Percentiles rank a stretch among this genome's conserved stretches.
phyloP scores from a whole-genome alignment of 2,329 filamentous ascomycete genomes.

The Calonectria pseudoturangicola region DNA sequence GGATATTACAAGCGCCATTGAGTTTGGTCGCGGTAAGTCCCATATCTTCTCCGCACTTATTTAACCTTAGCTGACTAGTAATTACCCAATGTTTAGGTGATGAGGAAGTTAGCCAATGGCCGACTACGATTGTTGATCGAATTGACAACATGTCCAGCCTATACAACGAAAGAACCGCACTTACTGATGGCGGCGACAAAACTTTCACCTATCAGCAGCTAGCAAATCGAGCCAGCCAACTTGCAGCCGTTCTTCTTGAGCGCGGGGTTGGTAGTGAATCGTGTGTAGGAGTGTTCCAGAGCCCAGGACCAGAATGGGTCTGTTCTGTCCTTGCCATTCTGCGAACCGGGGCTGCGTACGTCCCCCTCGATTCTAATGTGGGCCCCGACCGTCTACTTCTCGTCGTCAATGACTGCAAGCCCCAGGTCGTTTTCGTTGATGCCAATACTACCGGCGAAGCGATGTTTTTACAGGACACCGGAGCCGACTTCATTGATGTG shows the following conservation, averaged over 20 bases:
- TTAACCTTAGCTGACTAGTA: background rate
- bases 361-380: background rate
- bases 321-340: background rate
- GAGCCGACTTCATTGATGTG: background rate
- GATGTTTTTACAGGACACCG: background rate
- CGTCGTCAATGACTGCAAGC: constrained; percentile 9
- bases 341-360: background rate
- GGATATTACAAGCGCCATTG: background rate
- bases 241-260: background rate
- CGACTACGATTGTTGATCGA: background rate
- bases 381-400: background rate
- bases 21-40: constrained; percentile 12
- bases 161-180: background rate
- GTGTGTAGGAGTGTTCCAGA: constrained; percentile 12
- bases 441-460: background rate
- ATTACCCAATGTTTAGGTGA: background rate
- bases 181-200: background rate
- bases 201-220: background rate
- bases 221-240: background rate
- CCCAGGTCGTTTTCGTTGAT: background rate
- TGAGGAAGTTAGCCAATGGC: background rate
- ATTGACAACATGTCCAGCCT: constrained; percentile 2
- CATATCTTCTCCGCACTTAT: no score
- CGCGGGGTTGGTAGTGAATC: background rate
- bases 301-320: constrained; percentile 5